Conservation (phyloP, 805 yeast species). For the Yarrowia porcina region DNA sequence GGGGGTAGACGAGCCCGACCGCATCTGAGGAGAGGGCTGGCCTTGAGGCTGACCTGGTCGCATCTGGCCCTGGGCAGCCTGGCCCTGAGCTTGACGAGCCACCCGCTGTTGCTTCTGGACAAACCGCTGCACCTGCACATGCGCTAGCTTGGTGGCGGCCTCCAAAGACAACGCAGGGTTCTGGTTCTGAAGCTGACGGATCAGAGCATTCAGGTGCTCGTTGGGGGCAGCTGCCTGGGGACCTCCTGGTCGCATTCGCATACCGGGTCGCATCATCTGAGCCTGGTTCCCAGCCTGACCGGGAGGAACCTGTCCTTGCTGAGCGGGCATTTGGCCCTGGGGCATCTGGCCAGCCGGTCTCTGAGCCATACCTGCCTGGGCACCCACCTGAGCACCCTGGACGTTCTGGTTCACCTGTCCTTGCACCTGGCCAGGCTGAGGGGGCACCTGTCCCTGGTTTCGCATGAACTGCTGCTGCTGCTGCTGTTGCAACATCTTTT, state of each 20-base stretch:
- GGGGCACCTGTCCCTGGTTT: slow-evolving; percentile 6
- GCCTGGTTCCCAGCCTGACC: slow-evolving; percentile 7
- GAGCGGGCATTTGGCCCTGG: slow-evolving; percentile 7
- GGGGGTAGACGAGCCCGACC: slow-evolving; percentile 26
- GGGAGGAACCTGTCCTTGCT: background rate
- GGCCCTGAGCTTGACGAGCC: slow-evolving; percentile 27
- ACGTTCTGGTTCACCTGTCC: slow-evolving; percentile 16
- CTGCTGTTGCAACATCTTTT: slow-evolving; percentile 33
- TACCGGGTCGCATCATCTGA: slow-evolving; percentile 7
- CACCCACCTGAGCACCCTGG: background rate
- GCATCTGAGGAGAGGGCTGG: background rate
- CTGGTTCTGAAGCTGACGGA: slow-evolving; percentile 32
- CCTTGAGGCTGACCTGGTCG: slow-evolving; percentile 8
- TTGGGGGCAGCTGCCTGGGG: slow-evolving; percentile 26
- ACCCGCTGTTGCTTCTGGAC: slow-evolving; percentile 32
- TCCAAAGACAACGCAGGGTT: slow-evolving; percentile 37
- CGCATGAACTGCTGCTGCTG: slow-evolving; percentile 26
- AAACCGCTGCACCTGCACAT: slow-evolving; percentile 37
- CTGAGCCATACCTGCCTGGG: slow-evolving; percentile 11
- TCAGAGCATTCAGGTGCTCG: slow-evolving; percentile 31
- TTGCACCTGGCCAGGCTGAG: slow-evolving; percentile 13
- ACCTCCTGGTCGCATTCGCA: slow-evolving; percentile 14
- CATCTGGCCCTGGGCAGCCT: slow-evolving; percentile 8
- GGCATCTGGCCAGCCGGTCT: background rate
- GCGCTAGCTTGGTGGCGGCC: slow-evolving; percentile 37